Conservation (phyloP, 2,329 filamentous ascomycete species). For the Colletotrichum gigasporum region DNA sequence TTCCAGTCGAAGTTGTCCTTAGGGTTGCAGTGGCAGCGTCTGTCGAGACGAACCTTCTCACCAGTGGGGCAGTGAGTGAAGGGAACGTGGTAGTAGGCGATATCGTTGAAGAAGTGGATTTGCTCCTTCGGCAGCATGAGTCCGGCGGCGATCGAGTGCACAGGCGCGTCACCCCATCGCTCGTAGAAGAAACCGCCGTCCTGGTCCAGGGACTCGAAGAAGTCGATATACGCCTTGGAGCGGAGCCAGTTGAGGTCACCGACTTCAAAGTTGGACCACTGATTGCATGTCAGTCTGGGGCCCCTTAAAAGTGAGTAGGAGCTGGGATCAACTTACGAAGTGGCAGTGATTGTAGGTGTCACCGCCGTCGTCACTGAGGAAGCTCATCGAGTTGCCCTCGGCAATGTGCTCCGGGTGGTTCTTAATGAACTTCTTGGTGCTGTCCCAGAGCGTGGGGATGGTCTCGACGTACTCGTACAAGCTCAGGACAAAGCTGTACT, state of each 20-base stretch:
- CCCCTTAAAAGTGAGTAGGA: neutral
- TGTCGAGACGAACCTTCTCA: constrained; percentile 82
- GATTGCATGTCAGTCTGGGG: constrained; percentile 39
- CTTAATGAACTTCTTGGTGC: constrained; percentile 92
- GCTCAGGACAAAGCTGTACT: constrained; percentile 96
- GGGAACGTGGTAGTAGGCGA: constrained; percentile 96
- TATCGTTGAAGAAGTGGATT: constrained; percentile 99
- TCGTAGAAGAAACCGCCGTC: constrained; percentile 99
- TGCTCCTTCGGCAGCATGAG: constrained; percentile 91
- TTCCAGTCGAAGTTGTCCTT: constrained; percentile 99
- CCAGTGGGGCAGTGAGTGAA: constrained; percentile 98
- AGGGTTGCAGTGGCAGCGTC: constrained; percentile 94
- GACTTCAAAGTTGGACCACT: constrained; percentile 99
- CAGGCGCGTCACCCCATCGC: constrained; percentile 96
- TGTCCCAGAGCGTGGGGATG: constrained; percentile 95
- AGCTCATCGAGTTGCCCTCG: constrained; percentile 86
- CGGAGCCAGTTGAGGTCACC: constrained; percentile 94
- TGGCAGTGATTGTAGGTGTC: constrained; percentile 97
- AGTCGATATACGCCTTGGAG: constrained; percentile 88
- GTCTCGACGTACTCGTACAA: constrained; percentile 97
- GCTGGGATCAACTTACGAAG: constrained; percentile 71
- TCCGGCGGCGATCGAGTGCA: constrained; percentile 95
- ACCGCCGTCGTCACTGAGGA: constrained; percentile 90
- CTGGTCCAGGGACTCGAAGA: constrained; percentile 85
- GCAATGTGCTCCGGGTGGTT: constrained; percentile 89